Evolutionary conservation across 208 protist genomes (phyloP).

Genomic region (Crithidia fasciculata): DNA sequence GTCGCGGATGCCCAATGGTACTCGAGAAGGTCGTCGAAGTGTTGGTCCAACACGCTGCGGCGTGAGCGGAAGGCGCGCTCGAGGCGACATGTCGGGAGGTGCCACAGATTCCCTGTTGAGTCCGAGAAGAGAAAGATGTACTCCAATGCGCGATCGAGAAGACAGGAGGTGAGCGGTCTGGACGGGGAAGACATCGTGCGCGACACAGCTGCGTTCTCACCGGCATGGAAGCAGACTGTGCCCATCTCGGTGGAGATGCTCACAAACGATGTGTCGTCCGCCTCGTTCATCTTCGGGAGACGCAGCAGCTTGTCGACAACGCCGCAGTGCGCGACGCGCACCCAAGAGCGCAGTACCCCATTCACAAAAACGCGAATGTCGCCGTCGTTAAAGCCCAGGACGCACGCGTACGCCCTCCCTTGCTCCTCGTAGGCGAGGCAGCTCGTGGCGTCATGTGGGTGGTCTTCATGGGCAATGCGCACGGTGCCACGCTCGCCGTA

Average conservation of each 20-base stretch:
- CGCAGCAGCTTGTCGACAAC: conserved; percentile 38
- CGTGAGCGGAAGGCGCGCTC: conserved; percentile 52
- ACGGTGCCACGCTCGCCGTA: conserved; percentile 23
- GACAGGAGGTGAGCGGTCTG: conserved; percentile 61
- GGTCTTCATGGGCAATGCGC: conserved; percentile 36
- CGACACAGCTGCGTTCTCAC: conserved; percentile 48
- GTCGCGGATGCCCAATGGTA: conserved; percentile 38
- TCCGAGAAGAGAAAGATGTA: conserved; percentile 67
- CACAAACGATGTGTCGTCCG: conserved; percentile 56
- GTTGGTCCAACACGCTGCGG: background rate
- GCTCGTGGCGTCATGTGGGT: conserved; percentile 42
- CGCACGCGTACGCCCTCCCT: conserved; percentile 24
- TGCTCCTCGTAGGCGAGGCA: conserved; percentile 38
- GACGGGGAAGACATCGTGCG: conserved; percentile 63
- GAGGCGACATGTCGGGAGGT: conserved; percentile 79
- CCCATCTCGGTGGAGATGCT: conserved; percentile 65
- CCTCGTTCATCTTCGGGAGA: conserved; percentile 34
- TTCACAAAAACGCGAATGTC: conserved; percentile 50
- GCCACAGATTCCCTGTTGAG: conserved; percentile 71
- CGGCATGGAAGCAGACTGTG: conserved; percentile 68
- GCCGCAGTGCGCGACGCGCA: conserved; percentile 48
- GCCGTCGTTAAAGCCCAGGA: conserved; percentile 51
- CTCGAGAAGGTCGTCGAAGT: conserved; percentile 34
- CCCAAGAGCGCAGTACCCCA: conserved; percentile 11
- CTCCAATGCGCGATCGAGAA: conserved; percentile 55